Evolutionary conservation across 2,329 filamentous ascomycete genomes (phyloP), one percentile per base, ranked within the genome.

Genomic region (Diaporthe humulicola): DNA sequence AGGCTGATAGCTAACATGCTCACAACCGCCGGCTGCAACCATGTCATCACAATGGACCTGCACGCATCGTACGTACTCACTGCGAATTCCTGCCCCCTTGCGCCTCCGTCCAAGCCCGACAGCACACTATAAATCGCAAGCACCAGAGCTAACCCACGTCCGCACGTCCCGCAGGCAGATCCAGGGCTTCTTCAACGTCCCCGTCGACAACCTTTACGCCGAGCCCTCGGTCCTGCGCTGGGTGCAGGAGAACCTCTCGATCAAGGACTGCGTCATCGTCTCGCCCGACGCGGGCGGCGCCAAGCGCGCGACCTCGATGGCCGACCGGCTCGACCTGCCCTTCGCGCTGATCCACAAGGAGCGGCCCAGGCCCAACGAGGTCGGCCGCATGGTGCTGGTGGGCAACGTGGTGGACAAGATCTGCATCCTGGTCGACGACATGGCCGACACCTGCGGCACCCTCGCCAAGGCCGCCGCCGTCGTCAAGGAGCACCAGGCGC

Each of bases 1-100:
- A 97, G 97, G 84, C 89, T 98, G 72, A 97, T 98, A 86, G 96
- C 96, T 74, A 98, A 98, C 86, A 98, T 98, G 96, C 89, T 98
- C 73, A 95, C 98, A 84, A 97, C 95, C 2, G 96, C 96, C 57
- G 96, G 96, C 73, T 98, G 95, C 77, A 79, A 80, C 75, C 80
- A 81, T 74, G 93, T 98, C 82, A 98, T 98, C 83, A 98, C 96
- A 42, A 97, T 99, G 94, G 97, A 99, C 82, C 90, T 99, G 74
- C 95, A 96, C 82, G 96, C 98, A 83, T 95, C 96, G 66, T 96
- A 98, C 76, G 79, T 74, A 36, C 42, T 38, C 33, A 8, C 64
- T 30, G 77, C 79, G 78, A 54, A 57, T 28, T 19, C 64, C 12
- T 15, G 42, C 10, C 12, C 64, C 48, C 15, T 17, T 14, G 33